Conservation (phyloP, 1,284 basidiomycete species). For the Cerioporus squamosus region DNA sequence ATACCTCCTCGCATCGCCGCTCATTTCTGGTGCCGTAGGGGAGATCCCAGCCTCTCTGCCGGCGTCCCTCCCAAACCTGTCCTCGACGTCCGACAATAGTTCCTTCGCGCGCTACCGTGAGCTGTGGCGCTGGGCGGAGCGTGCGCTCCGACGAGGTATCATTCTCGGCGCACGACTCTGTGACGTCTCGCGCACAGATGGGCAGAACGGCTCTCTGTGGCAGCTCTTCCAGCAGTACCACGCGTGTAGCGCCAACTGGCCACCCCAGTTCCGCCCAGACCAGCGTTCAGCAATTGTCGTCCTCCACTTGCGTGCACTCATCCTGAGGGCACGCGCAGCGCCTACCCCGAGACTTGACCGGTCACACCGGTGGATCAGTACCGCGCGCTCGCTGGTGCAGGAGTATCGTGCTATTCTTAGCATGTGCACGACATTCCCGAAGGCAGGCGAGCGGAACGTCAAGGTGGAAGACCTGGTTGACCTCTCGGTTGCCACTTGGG, state of each 20-base stretch:
- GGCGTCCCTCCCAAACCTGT: slow-evolving; percentile 30
- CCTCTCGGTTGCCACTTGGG: slow-evolving; percentile 83
- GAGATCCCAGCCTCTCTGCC: slow-evolving; percentile 50
- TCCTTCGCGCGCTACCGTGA: slow-evolving; percentile 70
- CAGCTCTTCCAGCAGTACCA: slow-evolving; percentile 67
- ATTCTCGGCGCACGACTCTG: slow-evolving; percentile 56
- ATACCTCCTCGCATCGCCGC: slow-evolving; percentile 58
- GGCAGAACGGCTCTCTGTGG: slow-evolving; percentile 50
- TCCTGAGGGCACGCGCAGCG: slow-evolving; percentile 47
- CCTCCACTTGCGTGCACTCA: slow-evolving; percentile 75
- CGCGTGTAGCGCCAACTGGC: slow-evolving; percentile 71
- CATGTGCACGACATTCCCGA: slow-evolving; percentile 78
- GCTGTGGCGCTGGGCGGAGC: slow-evolving; percentile 81
- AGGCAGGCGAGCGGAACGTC: slow-evolving; percentile 80
- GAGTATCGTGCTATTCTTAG: slow-evolving; percentile 72
- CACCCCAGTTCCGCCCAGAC: slow-evolving; percentile 69
- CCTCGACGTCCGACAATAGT: slow-evolving; percentile 45
- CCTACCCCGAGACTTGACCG: slow-evolving; percentile 33
- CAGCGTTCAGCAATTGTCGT: slow-evolving; percentile 74
- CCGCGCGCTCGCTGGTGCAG: slow-evolving; percentile 66
- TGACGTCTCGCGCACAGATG: slow-evolving; percentile 38
- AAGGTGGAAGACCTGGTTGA: slow-evolving; percentile 88
- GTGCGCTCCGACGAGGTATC: slow-evolving; percentile 70
- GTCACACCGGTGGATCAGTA: slow-evolving; percentile 62
- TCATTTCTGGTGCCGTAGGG: slow-evolving; percentile 54